Evolutionary conservation across 1,284 basidiomycete genomes (phyloP).

Genomic region (Malassezia vespertilionis): DNA sequence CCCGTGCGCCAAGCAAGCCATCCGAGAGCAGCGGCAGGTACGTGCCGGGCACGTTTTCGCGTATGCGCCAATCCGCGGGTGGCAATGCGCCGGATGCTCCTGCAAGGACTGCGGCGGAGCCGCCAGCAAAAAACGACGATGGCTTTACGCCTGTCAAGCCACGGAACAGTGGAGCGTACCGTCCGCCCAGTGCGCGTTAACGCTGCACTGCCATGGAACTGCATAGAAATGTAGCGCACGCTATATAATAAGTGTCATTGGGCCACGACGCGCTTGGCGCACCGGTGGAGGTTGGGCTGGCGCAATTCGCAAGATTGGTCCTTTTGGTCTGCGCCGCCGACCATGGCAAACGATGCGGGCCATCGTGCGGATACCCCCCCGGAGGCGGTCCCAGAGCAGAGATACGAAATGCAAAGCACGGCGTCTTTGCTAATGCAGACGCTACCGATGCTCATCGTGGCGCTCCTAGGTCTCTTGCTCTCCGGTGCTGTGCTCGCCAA

Average conservation of each 20-base stretch:
- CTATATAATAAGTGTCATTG: not conserved
- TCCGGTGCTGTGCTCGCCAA: slow-evolving; percentile 11
- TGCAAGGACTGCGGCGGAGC: not conserved
- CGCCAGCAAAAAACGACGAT: slow-evolving; percentile 2
- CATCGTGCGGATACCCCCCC: no score
- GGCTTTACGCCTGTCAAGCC: slow-evolving; percentile 16
- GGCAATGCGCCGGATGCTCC: not conserved
- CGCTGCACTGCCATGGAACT: not conserved
- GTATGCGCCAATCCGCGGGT: slow-evolving; percentile 10
- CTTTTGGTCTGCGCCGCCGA: no score
- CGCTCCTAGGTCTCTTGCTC: slow-evolving; percentile 7
- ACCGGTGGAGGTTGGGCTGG: no score
- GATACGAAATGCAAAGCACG: no score
- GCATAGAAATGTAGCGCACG: not conserved
- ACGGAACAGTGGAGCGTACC: slow-evolving; percentile 39
- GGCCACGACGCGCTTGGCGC: no score
- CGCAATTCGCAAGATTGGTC: no score
- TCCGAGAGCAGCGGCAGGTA: slow-evolving; percentile 9
- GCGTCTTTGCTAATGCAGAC: slow-evolving; percentile 1
- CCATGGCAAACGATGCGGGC: no score
- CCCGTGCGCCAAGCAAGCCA: not conserved
- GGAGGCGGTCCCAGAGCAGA: no score
- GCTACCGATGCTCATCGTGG: slow-evolving; percentile 10
- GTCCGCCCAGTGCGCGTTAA: slow-evolving; percentile 12
- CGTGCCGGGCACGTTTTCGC: slow-evolving; percentile 15